Base-by-base conservation (phyloP, 176 grass and related monocot species). In the Eragrostis nindensis region DNA sequence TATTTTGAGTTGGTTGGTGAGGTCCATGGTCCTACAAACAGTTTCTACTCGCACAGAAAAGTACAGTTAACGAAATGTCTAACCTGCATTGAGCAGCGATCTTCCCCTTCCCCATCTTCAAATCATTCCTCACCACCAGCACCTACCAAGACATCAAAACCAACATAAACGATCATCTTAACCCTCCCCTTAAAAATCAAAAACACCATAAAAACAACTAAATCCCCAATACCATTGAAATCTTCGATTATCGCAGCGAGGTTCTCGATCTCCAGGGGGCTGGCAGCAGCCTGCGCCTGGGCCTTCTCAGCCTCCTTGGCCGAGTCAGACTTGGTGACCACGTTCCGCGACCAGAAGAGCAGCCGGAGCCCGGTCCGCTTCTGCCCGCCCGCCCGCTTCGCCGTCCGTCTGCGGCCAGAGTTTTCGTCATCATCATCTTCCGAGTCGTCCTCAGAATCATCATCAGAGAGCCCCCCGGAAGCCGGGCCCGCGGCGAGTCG, bases 21-120 rank as follows among this genome's bases (percentile, higher is more conserved):
- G 1, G 11, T 27, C 0, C 2, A 12, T 75, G 13, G 32, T 8
- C 25, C 5, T 17, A 0, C 57, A 45, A 8, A 16, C 29, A 53
- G 32, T 13, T 29, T 71, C 41, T 3, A 76, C 41, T 40, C 3
- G 21, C 30, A 68, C 1, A 27, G 8, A 36, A 25, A 2, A 8
- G 21, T 12, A 47, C 8, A 52, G 57, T 70, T 38, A 82, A 76
- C 48, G 2, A 50, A 86, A 44, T 0, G 11, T 21, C 8, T 22
- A 78, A 98, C 96, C 96, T 98, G 92, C 96, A 99, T 76, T 99
- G 96, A 10, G 96, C 96, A 0, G 88, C 96, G 49, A 99, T 99
- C 77, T 99, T 99, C 22, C 96, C 96, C 87, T 99, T 99, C 5
- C 96, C 96, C 96, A 99, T 99, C 82, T 95, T 99, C 45, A 99